Base-by-base conservation (phyloP, 805 yeast species). In the Candida dajiaensis region DNA sequence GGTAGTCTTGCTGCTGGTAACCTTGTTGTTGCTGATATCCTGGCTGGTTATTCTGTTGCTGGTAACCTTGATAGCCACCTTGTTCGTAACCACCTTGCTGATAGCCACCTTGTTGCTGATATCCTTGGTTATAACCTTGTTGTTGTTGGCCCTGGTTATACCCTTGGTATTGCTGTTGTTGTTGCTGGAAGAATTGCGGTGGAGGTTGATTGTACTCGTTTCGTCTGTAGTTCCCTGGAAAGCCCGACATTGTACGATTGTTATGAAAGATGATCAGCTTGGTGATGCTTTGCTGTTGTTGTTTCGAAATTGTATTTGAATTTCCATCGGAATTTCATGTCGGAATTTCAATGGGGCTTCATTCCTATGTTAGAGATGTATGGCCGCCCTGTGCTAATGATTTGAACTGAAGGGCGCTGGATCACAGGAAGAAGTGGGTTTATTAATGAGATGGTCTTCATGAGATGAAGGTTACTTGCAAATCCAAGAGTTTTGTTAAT, bases 111-210 rank as follows among this genome's bases (percentile, higher is more conserved):
- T 31, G 16, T 23, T 28, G 38, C 7, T 35, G 20, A 15, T 38
- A 22, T 6, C 28, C 40, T 13, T 38, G 38, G 12, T 38, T 22
- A 18, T 19, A 18, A 2, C 38, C 38, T 7, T 19, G 22, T 16
- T 29, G 15, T 29, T 29, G 35, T 13, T 21, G 40, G 11, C 28
- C 40, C 7, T 38, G 38, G 12, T 38, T 22, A 18, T 19, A 18
- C 6, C 38, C 38, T 7, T 19, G 22, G 35, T 29, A 29, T 29
- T 29, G 35, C 18, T 21, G 40, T 15, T 38, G 26, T 22, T 38
- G 40, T 12, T 38, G 40, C 29, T 38, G 40, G 40, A 22, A 38
- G 20, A n/a, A 15, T 26, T 38, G 40, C n/a, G 40, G 40, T 38
- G 40, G 20, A 15, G 29, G 40, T 23, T 40, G 42, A 2, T 26